phyloP scores from a whole-genome alignment of 2,329 filamentous ascomycete species.

The Zymoseptoria crescenta region DNA sequence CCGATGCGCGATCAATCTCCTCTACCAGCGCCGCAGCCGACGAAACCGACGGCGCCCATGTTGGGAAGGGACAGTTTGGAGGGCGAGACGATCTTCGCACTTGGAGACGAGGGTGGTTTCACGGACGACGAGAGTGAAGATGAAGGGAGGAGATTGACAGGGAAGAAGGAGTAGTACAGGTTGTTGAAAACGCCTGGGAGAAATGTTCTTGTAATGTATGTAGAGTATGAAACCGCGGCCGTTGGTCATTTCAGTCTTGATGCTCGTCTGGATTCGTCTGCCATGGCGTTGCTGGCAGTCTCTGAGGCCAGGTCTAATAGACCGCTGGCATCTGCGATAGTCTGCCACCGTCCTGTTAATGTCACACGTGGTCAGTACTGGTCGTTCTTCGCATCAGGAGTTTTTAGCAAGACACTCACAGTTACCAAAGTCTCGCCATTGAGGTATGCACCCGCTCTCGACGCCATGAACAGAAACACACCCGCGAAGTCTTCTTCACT shows the following conservation, averaged over 20 bases:
- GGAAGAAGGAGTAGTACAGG: slow-evolving; percentile 38
- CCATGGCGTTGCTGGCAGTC: background rate
- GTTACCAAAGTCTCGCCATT: slow-evolving; percentile 57
- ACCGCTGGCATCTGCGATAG: slow-evolving; percentile 33
- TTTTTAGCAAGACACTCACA: slow-evolving; percentile 12
- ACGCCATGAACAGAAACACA: slow-evolving; percentile 57
- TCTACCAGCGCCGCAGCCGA: slow-evolving; percentile 46
- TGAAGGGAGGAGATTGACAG: slow-evolving; percentile 40
- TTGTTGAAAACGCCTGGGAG: background rate
- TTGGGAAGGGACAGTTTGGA: slow-evolving; percentile 59
- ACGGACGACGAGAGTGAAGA: slow-evolving; percentile 62
- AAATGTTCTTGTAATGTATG: background rate
- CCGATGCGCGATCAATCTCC: slow-evolving; percentile 36
- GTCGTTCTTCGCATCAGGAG: background rate
- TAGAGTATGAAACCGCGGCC: background rate
- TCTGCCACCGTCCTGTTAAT: slow-evolving; percentile 51
- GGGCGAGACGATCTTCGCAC: slow-evolving; percentile 91
- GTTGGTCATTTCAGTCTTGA: background rate
- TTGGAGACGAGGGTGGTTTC: slow-evolving; percentile 81
- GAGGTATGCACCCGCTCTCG: slow-evolving; percentile 56
- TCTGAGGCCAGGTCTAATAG: background rate
- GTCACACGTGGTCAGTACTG: background rate
- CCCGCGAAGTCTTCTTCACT: slow-evolving; percentile 56
- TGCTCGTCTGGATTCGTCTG: background rate
- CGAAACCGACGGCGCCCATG: slow-evolving; percentile 35